Evolutionary conservation across 2,329 filamentous ascomycete genomes (phyloP), one percentile per base, ranked within the genome.

Genomic region (Chaetomiaceae sp.): DNA sequence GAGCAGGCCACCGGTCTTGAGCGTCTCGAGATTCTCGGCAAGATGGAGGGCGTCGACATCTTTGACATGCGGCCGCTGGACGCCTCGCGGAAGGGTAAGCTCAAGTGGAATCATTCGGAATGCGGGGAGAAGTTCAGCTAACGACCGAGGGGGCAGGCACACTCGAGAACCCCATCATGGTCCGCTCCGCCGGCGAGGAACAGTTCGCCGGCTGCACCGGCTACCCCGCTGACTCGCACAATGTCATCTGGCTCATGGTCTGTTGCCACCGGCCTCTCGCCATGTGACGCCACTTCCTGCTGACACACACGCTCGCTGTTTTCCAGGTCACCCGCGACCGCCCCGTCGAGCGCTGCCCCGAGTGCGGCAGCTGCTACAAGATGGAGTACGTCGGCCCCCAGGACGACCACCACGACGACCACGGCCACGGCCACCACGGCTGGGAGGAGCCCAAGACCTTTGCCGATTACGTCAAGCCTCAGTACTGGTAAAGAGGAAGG

Each of bases 11-110:
- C 93, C 60, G 93, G 93, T 86, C 79, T 97, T 51, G 93, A 98
- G 78, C 90, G 93, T 81, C 81, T 98, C 60, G 93, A 98, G 74
- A 93, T 98, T 64, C 78, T 98, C 68, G 93, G 93, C 73, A 98
- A 98, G 83, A 95, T 97, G 86, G 88, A 97, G 78, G 90, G 93
- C 58, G 76, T 96, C 62, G 93, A 98, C 67, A 77, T 97, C 67
- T 98, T 98, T 75, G 90, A 98, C 74, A 95, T 97, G 93, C 84
- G 82, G 71, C 93, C 93, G 55, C 81, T 98, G 61, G 93, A 97
- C 68, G 78, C 91, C 55, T 93, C 86, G 68, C 84, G 93, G 65
- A 80, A 79, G 70, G 91, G 91, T 87, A 76, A 56, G 74, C 63
- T 39, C 8, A n/a, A 39, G n/a, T n/a, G n/a, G n/a, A n/a, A n/a